phyloP scores from a whole-genome alignment of 1,139 yeast genomes.

The Kodamaea sp. region DNA sequence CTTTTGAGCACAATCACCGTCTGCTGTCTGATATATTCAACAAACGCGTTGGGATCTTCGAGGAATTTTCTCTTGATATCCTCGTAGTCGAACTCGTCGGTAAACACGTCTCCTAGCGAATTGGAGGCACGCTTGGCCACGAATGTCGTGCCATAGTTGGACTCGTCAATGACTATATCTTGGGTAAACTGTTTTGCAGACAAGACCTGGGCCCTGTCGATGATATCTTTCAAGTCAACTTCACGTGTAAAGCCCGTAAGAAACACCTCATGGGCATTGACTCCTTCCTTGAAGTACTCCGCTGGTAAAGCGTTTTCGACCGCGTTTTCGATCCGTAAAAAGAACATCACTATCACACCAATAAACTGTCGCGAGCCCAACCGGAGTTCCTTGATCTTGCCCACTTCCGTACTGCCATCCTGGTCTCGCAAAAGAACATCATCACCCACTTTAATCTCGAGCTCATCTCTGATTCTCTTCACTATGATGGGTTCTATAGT shows the following conservation, averaged over 20 bases:
- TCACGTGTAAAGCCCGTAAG: conserved; percentile 41
- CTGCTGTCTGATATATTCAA: conserved; percentile 19
- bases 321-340: conserved; percentile 27
- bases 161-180: conserved; percentile 31
- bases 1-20: too few relatives aligned
- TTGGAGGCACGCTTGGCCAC: conserved; percentile 44
- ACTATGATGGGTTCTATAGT: not conserved
- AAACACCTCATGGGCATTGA: conserved; percentile 37
- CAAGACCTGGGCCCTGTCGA: conserved; percentile 36
- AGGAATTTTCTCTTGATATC: conserved; percentile 22
- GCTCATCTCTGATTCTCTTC: conserved; percentile 26
- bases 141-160: conserved; percentile 27
- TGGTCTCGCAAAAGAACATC: conserved; percentile 24
- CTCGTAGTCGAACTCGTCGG: conserved; percentile 38
- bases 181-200: conserved; percentile 24
- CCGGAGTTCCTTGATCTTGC: conserved; percentile 40
- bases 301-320: conserved; percentile 15
- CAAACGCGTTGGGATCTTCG: conserved; percentile 28
- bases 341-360: conserved; percentile 41
- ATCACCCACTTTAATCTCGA: conserved; percentile 44
- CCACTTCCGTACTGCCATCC: conserved; percentile 24
- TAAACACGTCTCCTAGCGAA: conserved; percentile 30
- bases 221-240: conserved; percentile 29
- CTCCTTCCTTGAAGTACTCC: conserved; percentile 9
- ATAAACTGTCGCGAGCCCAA: conserved; percentile 41